These are phyloP conservation scores for Canariomyces notabilis DNA, from an alignment of 2,329 filamentous ascomycete genomes.

Conservation along the genomic window DNA sequence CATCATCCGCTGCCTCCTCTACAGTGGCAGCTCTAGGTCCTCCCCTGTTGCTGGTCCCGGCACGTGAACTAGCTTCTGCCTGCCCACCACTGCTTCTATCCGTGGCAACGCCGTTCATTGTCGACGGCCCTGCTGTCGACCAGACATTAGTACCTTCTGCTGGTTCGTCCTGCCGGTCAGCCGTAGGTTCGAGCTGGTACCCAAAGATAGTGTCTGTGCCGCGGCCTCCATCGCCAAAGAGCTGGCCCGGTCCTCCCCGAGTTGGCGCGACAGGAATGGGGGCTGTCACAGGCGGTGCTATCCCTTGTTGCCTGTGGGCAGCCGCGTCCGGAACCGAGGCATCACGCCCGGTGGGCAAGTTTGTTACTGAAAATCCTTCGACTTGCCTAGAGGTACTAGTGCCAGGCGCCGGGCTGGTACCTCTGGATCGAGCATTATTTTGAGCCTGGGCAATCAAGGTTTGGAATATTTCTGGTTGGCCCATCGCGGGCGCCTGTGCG, in stretches of 20 bases:
- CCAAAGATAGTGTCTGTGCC: slow-evolving; percentile 22
- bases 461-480: slow-evolving; percentile 14
- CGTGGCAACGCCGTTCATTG: slow-evolving; percentile 3
- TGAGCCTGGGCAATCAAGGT: slow-evolving; percentile 3
- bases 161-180: slow-evolving; percentile 8
- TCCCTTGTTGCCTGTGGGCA: slow-evolving; percentile 6
- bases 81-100: slow-evolving; percentile 6
- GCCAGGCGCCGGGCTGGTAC: slow-evolving; percentile 6
- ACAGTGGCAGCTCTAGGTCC: slow-evolving; percentile 39
- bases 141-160: slow-evolving; percentile 6
- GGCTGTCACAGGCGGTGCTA: slow-evolving; percentile 38
- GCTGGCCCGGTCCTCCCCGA: slow-evolving; percentile 48
- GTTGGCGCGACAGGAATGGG: slow-evolving; percentile 46
- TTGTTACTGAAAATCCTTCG: background rate
- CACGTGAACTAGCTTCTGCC: slow-evolving; percentile 17
- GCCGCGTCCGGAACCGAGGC: background rate
- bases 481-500: background rate
- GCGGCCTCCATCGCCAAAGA: slow-evolving; percentile 34
- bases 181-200: slow-evolving; percentile 17
- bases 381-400: slow-evolving; percentile 1
- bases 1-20: slow-evolving; percentile 40
- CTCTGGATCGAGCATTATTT: slow-evolving; percentile 10
- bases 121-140: background rate
- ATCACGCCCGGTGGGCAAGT: background rate
- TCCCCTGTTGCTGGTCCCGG: slow-evolving; percentile 29